phyloP scores from a whole-genome alignment of 1,139 yeast species.

The Pichia sp. region DNA sequence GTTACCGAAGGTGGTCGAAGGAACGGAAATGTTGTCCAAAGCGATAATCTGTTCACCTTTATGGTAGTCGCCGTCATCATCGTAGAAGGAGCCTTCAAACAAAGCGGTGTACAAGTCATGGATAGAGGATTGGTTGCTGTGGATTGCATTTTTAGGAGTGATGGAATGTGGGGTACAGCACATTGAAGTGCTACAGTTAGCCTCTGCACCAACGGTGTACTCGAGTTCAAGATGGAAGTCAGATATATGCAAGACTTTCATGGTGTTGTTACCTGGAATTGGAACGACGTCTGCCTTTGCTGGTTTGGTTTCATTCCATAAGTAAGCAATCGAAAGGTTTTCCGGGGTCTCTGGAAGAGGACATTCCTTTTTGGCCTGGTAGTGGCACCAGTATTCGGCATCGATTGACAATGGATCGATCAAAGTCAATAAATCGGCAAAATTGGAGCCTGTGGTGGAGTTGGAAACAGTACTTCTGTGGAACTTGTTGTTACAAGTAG shows the following conservation, averaged over 20 bases:
- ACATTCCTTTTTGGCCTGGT: constrained; percentile 39
- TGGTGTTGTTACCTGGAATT: constrained; percentile 38
- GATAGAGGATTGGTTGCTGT: constrained; percentile 17
- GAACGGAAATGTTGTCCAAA: constrained; percentile 26
- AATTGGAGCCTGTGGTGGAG: constrained; percentile 40
- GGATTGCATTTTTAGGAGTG: constrained; percentile 33
- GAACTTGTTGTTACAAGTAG: constrained; percentile 32
- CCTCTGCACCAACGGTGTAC: constrained; percentile 57
- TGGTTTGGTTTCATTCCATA: constrained; percentile 42
- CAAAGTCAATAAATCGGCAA: constrained; percentile 42
- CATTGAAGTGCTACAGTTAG: constrained; percentile 50
- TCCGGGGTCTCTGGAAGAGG: constrained; percentile 42
- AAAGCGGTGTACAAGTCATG: constrained; percentile 23
- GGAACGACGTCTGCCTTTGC: constrained; percentile 36
- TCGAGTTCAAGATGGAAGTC: constrained; percentile 62
- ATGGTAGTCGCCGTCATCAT: constrained; percentile 21
- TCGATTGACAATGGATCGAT: constrained; percentile 48
- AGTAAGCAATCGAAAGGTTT: constrained; percentile 28
- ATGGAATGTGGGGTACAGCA: constrained; percentile 43
- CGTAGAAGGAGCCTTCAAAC: constrained; percentile 25
- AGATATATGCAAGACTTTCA: constrained; percentile 62
- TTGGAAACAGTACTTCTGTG: constrained; percentile 35
- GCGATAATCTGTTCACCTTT: constrained; percentile 13
- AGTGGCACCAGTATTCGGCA: constrained; percentile 53
- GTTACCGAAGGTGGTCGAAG: constrained; percentile 59